Percentiles rank a stretch among this genome's conserved stretches.
These are phyloP conservation scores for Ocimum tenuiflorum DNA, from an alignment of 257 asterid genomes.

Conservation along the genomic window DNA sequence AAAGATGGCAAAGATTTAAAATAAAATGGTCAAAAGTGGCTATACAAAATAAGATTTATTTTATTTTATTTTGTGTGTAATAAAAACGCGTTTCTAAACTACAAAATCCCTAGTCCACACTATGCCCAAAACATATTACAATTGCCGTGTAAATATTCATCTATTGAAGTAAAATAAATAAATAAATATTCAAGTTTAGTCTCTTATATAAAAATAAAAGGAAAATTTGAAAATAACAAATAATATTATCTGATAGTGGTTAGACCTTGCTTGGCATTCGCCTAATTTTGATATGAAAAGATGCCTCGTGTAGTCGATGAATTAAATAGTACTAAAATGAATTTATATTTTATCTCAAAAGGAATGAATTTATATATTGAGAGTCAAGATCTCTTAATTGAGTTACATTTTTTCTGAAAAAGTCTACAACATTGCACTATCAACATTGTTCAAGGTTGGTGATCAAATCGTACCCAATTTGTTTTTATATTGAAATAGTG, in stretches of 20 bases:
- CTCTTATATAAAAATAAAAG: neutral
- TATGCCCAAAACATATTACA: too few species aligned
- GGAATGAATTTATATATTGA: too few species aligned
- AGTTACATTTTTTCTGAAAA: neutral
- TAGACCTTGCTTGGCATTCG: neutral
- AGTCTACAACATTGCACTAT: neutral
- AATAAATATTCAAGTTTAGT: too few species aligned
- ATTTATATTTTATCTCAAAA: too few species aligned
- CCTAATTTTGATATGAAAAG: too few species aligned
- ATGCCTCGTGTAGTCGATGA: too few species aligned
- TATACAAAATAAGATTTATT: too few species aligned
- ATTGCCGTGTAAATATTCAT: too few species aligned
- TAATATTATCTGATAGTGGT: neutral
- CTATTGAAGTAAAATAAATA: too few species aligned
- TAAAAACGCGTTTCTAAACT: slow-evolving; percentile 22
- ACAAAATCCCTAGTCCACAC: slow-evolving; percentile 6
- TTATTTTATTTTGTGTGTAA: neutral
- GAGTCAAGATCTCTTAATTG: neutral
- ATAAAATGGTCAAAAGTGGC: neutral
- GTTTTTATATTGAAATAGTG: too few species aligned
- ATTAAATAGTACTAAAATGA: too few species aligned
- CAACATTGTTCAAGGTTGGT: neutral
- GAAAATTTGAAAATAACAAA: neutral
- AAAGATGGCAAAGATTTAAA: neutral
- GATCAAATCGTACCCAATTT: neutral